Percentiles rank a stretch among this genome's conserved stretches.
phyloP scores from a whole-genome alignment of 2,329 filamentous ascomycete species.

The Teratosphaeria nubilosa region DNA sequence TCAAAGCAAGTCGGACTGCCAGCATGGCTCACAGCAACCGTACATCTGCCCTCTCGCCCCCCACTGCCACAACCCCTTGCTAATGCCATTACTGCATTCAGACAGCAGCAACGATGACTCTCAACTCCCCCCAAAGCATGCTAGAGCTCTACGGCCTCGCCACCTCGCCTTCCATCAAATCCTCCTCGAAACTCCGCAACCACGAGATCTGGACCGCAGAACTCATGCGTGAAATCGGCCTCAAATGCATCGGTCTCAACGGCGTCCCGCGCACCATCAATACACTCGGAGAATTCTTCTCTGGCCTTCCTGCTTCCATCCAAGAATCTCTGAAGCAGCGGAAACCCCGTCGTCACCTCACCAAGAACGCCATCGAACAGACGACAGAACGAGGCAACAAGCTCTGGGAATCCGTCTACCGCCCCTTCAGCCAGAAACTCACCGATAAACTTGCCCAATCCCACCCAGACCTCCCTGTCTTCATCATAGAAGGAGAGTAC shows the following conservation, averaged over 20 bases:
- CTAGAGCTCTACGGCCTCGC: conserved; percentile 47
- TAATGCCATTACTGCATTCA: conserved; percentile 22
- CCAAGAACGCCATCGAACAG: conserved; percentile 35
- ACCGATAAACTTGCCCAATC: conserved; percentile 59
- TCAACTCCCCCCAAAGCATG: conserved; percentile 74
- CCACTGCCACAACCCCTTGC: not conserved
- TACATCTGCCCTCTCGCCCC: conserved; percentile 24
- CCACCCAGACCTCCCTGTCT: conserved; percentile 72
- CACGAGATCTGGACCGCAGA: conserved; percentile 49
- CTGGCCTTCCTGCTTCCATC: conserved; percentile 50
- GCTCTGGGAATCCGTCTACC: conserved; percentile 70
- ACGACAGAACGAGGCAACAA: conserved; percentile 49
- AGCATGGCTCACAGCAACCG: conserved; percentile 59
- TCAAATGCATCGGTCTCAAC: conserved; percentile 73
- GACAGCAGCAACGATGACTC: conserved; percentile 74
- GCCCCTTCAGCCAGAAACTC: conserved; percentile 63
- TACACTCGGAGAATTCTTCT: conserved; percentile 61
- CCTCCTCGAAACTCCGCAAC: conserved; percentile 14
- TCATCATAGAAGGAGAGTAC: conserved; percentile 68
- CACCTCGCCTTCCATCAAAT: conserved; percentile 11
- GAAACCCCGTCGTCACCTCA: conserved; percentile 28
- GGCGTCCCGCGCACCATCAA: conserved; percentile 72
- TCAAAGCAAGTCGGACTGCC: conserved; percentile 51
- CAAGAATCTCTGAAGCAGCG: conserved; percentile 35
- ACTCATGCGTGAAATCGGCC: conserved; percentile 62